Base-by-base conservation (phyloP, 768 basidiomycete genomes). In the Podaxis sp. region DNA sequence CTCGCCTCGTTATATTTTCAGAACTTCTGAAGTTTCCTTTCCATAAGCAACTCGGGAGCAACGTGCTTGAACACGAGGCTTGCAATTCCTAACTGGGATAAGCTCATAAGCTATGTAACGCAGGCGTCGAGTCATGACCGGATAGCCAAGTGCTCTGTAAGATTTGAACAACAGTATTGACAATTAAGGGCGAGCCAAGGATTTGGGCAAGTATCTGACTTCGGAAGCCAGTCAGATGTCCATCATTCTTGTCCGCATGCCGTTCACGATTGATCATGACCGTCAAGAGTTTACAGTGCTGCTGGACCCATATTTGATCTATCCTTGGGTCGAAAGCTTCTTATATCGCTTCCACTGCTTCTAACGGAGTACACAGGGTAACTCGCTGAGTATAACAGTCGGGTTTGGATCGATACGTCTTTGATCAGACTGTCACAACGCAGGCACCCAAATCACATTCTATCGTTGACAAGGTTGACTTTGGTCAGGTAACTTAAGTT, bases 61-160 rank as follows among this genome's bases (percentile, higher is more conserved):
- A 33, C 57, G 57, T 58, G 57, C 29, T 46, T 27, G 46, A 24
- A 22, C 57, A 58, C 43, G 43, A 58, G 57, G 47, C 57, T 58
- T 46, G 9, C 57, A 36, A 33, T 46, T 49, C 43, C 46, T 12
- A 58, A 49, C 17, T 36, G 29, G 57, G 46, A 49, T 17, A 58
- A 58, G 46, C 56, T 46, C 56, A 57, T 58, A 55, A 37, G 3
- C 22, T 22, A 4, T 25, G 19, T 19, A 22, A 15, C 15, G n/a
- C 22, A 5, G 22, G 5, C 3, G 33, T 38, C 13, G 22, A 6
- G n/a, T 37, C 19, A 19, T 24, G 22, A 55, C 29, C 9, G n/a
- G 29, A 3, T 38, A 33, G 36, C 37, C 37, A 55, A 27, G 53
- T n/a, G 19, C 19, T 19, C 37, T 3, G 37, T 55, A 33, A 19